phyloP scores from a whole-genome alignment of 2,329 filamentous ascomycete genomes.

The Colletotrichum sp. region DNA sequence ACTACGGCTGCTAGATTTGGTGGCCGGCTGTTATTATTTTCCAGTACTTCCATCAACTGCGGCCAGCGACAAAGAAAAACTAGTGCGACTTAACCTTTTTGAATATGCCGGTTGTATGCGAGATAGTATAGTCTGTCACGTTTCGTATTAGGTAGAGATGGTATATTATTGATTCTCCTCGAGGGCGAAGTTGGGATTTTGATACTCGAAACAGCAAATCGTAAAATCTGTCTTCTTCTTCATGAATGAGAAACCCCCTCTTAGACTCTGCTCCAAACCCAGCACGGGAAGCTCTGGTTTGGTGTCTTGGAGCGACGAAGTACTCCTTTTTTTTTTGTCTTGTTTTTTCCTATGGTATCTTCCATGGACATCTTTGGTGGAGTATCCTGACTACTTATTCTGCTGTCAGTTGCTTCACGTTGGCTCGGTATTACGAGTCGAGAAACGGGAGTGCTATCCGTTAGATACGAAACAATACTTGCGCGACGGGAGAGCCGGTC shows the following conservation, averaged over 20 bases:
- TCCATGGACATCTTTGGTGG: not conserved
- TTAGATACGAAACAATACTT: not conserved
- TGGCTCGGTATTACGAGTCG: not conserved
- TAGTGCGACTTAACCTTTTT: too few species aligned
- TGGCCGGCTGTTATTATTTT: too few species aligned
- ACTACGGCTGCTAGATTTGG: too few species aligned
- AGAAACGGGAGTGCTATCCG: too few species aligned
- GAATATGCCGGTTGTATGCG: not conserved
- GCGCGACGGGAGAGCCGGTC: not conserved
- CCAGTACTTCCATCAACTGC: too few species aligned
- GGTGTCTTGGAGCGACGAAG: not conserved
- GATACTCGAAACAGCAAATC: not conserved
- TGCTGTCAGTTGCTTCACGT: not conserved
- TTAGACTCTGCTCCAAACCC: not conserved
- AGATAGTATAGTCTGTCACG: not conserved
- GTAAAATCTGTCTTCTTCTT: fast-evolving
- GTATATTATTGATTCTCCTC: not conserved
- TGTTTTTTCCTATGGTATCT: too few species aligned
- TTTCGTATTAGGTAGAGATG: not conserved
- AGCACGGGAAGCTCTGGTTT: not conserved
- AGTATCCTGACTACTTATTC: not conserved
- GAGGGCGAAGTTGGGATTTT: not conserved
- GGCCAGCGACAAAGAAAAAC: not conserved
- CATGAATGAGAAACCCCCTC: not conserved
- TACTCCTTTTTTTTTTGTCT: not conserved